Evolutionary conservation across 257 asterid genomes (phyloP).

Genomic region (Verbascum thapsus): DNA sequence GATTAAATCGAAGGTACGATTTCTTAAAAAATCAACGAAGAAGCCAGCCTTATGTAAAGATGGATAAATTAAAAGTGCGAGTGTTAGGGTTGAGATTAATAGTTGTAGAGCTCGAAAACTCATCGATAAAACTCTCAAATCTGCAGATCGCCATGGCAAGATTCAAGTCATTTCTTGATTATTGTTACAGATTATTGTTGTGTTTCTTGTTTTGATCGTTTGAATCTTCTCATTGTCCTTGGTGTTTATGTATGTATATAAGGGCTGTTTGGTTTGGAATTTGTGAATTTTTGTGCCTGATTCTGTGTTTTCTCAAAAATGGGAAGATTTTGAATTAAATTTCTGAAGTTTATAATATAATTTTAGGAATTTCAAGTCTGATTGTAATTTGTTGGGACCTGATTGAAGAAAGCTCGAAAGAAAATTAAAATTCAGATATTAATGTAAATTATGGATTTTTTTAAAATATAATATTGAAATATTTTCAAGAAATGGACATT

Average conservation of each 20-base stretch:
- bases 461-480: too few relatives aligned
- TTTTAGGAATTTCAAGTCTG: too few relatives aligned
- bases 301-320: too few relatives aligned
- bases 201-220: background rate
- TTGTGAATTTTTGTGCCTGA: background rate
- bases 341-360: too few relatives aligned
- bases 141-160: conserved; percentile 81
- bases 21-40: conserved; percentile 68
- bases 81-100: conserved; percentile 81
- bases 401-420: too few relatives aligned
- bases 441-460: too few relatives aligned
- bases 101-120: conserved; percentile 75
- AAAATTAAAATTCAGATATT: too few relatives aligned
- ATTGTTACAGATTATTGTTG: background rate
- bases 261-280: too few relatives aligned
- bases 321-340: too few relatives aligned
- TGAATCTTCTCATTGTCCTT: background rate
- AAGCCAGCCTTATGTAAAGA: conserved; percentile 81
- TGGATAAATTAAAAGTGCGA: conserved; percentile 90
- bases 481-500: too few relatives aligned
- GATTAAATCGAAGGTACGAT: conserved; percentile 76
- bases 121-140: conserved; percentile 79
- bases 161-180: conserved; percentile 30
- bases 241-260: background rate
- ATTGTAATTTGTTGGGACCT: too few relatives aligned